Evolutionary conservation across 345 rosid genomes (phyloP).

Genomic region (Crucihimalaya himalaica): DNA sequence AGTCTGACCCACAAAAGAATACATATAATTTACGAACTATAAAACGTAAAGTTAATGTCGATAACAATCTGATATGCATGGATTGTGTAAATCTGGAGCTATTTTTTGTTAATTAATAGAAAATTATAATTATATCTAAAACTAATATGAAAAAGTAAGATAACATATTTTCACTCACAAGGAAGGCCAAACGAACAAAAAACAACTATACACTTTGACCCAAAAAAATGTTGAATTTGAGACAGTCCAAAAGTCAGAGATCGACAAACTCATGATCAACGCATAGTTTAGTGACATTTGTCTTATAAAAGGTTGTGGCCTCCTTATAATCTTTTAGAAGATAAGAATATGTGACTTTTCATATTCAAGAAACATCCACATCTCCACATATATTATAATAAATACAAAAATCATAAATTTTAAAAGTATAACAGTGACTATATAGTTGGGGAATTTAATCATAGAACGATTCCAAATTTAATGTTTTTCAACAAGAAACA

Average conservation of each 20-base stretch:
- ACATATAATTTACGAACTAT: background rate
- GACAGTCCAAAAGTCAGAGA: constrained; percentile 33
- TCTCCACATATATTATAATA: constrained; percentile 22
- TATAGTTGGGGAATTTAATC: constrained; percentile 32
- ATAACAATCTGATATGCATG: background rate
- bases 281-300: constrained; percentile 28
- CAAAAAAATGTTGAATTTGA: constrained; percentile 26
- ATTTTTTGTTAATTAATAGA: background rate
- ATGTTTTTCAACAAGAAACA: constrained; percentile 34
- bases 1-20: background rate
- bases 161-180: background rate
- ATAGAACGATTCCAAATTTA: constrained; percentile 33
- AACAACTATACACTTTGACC: constrained; percentile 15
- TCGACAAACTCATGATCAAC: constrained; percentile 21
- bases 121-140: background rate
- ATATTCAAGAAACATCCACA: constrained; percentile 25
- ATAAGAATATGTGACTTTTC: constrained; percentile 39
- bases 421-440: constrained; percentile 33
- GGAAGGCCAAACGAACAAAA: background rate
- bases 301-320: constrained; percentile 20
- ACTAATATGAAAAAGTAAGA: background rate
- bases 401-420: constrained; percentile 5
- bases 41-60: background rate
- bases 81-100: background rate
- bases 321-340: constrained; percentile 30